Evolutionary conservation across 495 filamentous ascomycete species (phyloP), one percentile per base, ranked within the genome.

Genomic region (Astrocystis sublimbata): DNA sequence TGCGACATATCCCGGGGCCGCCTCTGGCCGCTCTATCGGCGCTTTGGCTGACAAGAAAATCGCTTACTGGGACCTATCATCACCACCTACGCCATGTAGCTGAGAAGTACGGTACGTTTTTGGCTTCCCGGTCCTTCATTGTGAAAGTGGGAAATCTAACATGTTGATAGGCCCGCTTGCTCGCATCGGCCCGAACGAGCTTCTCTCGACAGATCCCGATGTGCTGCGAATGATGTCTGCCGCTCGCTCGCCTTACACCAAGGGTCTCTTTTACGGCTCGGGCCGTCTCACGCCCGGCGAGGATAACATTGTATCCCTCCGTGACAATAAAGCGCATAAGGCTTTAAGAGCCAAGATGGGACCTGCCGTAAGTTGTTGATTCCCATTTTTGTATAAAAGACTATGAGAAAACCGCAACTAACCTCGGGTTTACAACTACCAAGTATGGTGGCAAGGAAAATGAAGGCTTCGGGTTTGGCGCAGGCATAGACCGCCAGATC

Each of bases 141-240:
- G 17, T 7, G 6, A 13, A 50, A 33, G 23, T 10, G 24, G 15
- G 15, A 19, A 30, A 30, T 15, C 43, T 60, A 31, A 60, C 21
- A 8, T 31, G 31, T 58, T 59, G n/a, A 23, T 36, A 78, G 76
- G 76, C 5, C 61, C 76, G 2, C 61, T 80, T 8, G 76, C 72
- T 3, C 69, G 79, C 17, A 75, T 80, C 49, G 78, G 75, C 9
- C 78, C 79, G 12, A 77, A 78, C 41, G 61, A 74, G 46, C 60
- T 82, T 49, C 43, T 82, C 43, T 74, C 70, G 17, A 68, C 68
- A 31, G 77, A 79, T 56, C 74, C 76, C 8, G 73, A 74, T 2
- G 61, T 70, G 1, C 46, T 68, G 8, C 67, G 71, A 15, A 65
- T 64, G 13, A 75, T 79, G 38, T 58, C 65, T 2, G 72, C 72